A percentile compares a stretch with the other conserved stretches of the same genome.
phyloP scores from a whole-genome alignment of 805 yeast genomes.

The Pichia paraexigua region DNA sequence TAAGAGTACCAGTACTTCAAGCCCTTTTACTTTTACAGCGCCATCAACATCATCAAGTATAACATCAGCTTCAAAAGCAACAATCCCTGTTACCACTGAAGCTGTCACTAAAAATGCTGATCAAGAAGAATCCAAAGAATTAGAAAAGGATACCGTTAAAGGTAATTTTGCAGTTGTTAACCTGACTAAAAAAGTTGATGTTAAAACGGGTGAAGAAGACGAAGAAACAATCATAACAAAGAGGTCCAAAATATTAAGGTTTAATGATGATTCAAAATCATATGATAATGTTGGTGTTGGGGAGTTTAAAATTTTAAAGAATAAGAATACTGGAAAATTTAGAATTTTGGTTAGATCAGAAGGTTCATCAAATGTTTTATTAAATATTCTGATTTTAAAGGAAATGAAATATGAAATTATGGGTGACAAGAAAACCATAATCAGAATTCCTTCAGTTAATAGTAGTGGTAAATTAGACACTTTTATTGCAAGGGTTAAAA shows the following conservation, averaged over 20 bases:
- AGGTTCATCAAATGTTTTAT: constrained; percentile 71
- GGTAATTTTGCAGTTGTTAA: constrained; percentile 40
- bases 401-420: constrained; percentile 52
- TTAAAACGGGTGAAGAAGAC: constrained; percentile 77
- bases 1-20: neutral
- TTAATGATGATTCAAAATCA: constrained; percentile 42
- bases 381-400: constrained; percentile 56
- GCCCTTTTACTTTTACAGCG: neutral
- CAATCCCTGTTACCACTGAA: constrained; percentile 3
- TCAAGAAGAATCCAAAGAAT: constrained; percentile 28
- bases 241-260: constrained; percentile 63
- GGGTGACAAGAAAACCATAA: constrained; percentile 52
- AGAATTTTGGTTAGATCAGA: constrained; percentile 82
- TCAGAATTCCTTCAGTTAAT: constrained; percentile 58
- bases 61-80: constrained; percentile 2
- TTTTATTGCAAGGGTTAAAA: constrained; percentile 69
- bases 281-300: constrained; percentile 74
- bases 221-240: constrained; percentile 59
- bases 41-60: constrained; percentile 8
- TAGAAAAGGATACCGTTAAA: constrained; percentile 38
- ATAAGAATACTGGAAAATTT: constrained; percentile 50
- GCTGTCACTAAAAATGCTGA: constrained; percentile 5
- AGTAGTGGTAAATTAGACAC: constrained; percentile 53
- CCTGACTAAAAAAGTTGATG: constrained; percentile 44
- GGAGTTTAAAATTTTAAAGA: constrained; percentile 62